Evolutionary conservation across 78 protist genomes (phyloP), one percentile per base, ranked within the genome.

Genomic region (Tieghemostelium lacteum): DNA sequence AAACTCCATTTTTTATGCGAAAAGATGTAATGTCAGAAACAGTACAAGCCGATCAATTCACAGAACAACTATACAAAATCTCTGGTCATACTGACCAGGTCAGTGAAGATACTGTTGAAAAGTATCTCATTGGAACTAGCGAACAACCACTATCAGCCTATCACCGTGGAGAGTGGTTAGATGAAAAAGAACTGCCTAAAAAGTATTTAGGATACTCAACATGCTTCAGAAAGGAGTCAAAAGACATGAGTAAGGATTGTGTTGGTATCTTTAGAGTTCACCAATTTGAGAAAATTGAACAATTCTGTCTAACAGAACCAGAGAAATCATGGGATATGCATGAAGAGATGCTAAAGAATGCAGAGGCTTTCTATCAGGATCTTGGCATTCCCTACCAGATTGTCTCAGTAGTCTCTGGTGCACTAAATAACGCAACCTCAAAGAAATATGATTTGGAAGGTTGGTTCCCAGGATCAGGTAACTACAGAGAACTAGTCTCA

Each of bases 221-320:
- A 3, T 98, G 99, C 95, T 99, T 99, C 99, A 92, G 99, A 34
- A 98, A 99, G 95, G 99, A 99, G 94, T 99, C 97, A 0, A 99
- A 99, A 66, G 31, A 97, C 20, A 98, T 95, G 69, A 99, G 99
- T 26, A 94, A 92, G 29, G 99, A 98, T 92, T 92, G 97, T 28
- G 69, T 91, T 75, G 99, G 99, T 49, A 98, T 99, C 94, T 99
- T 99, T 97, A 95, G 99, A 61, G 98, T 99, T 40, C 99, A 99
- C 78, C 98, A 98, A 96, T 99, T 99, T 71, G 99, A 99, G 75
- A 98, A 99, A 96, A 75, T 99, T 37, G 99, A 99, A 96, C 99
- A 99, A 95, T 98, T 99, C 66, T 28, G 34, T 73, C 24, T 98
- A 85, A 94, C 98, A 28, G 37, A 91, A 26, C 99, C 99, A 24